Base-by-base conservation (phyloP, 495 filamentous ascomycete species). In the Daldinia vernicosa region DNA sequence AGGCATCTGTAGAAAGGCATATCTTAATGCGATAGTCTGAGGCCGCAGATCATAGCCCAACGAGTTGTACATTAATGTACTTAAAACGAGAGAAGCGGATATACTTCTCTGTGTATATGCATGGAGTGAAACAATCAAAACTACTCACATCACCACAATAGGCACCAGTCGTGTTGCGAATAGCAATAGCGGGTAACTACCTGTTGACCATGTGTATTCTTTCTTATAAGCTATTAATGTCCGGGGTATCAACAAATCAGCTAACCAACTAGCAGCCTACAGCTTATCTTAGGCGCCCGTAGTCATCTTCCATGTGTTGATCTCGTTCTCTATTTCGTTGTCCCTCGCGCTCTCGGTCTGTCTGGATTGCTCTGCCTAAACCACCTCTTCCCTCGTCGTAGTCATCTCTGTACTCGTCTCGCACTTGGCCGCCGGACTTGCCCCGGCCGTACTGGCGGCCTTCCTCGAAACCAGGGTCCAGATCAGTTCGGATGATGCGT, bases 361-460 rank as follows among this genome's bases (percentile, higher is more conserved):
- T 78, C 70, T 87, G 88, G 55, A 92, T 86, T 59, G 90, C 89
- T 53, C 91, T 83, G 1, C 86, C 86, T 39, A 86, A 65, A 30
- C 95, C 95, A 54, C 95, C 95, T 74, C 95, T 88, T 6, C 95
- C 95, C 17, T 96, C 94, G 74, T 99, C 95, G 75, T 90, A 98
- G 78, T 98, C 94, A 72, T 97, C 93, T 6, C 95, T 88, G 80
- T 99, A 99, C 81, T 98, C 96, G 77, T 99, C 95, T 50, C 95
- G 91, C 33, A 99, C 95, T 80, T 99, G 95, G 27, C 95, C 95
- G 62, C 95, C 95, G 60, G 93, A 97, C 79, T 97, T 98, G 70
- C 95, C 83, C 40, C 83, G 80, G 35, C 94, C 94, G 77, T 98
- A 99, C 81, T 99, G 95, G 56, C 95, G 88, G 3, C 95, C 96